Conservation (phyloP, 2,329 filamentous ascomycete species). For the Ambrosiella xylebori region DNA sequence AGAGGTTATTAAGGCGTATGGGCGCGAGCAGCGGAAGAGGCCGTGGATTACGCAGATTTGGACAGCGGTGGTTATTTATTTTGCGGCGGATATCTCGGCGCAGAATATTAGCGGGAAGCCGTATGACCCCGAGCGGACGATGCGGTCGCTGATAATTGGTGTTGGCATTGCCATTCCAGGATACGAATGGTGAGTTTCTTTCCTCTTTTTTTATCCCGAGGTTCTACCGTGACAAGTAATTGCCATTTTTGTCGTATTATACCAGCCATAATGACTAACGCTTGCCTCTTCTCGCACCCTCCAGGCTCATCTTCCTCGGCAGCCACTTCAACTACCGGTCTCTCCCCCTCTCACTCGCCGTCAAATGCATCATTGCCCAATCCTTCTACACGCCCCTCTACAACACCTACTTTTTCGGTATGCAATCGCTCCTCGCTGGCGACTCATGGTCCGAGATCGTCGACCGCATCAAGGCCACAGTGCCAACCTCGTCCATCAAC, state of each 20-base stretch:
- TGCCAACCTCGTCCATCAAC: constrained; percentile 61
- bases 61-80: constrained; percentile 61
- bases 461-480: constrained; percentile 55
- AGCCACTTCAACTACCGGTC: constrained; percentile 71
- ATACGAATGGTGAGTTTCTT: constrained; percentile 53
- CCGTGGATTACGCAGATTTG: constrained; percentile 68
- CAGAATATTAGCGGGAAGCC: constrained; percentile 46
- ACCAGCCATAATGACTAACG: neutral
- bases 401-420: constrained; percentile 67
- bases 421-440: constrained; percentile 59
- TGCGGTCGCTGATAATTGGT: constrained; percentile 58
- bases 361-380: constrained; percentile 71
- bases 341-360: constrained; percentile 48
- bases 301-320: constrained; percentile 63
- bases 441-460: constrained; percentile 45
- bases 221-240: neutral
- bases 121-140: constrained; percentile 53
- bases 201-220: neutral
- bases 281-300: neutral
- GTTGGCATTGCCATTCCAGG: constrained; percentile 46
- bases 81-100: constrained; percentile 60
- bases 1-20: constrained; percentile 40
- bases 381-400: constrained; percentile 65
- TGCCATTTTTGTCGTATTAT: neutral
- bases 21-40: constrained; percentile 48